phyloP scores from a whole-genome alignment of 768 basidiomycete species.

The Russula sp. region DNA sequence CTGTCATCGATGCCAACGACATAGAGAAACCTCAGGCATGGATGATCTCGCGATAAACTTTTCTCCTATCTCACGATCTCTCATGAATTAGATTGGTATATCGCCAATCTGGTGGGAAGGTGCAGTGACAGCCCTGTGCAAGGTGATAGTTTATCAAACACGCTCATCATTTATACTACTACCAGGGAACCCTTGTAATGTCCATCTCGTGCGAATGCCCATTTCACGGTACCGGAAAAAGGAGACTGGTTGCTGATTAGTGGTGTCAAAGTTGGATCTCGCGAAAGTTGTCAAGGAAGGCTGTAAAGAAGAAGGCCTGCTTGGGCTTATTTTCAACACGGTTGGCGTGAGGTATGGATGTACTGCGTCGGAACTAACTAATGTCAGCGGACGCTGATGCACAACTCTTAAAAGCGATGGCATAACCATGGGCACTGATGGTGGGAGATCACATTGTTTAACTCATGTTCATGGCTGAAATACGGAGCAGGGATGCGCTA shows the following conservation, averaged over 20 bases:
- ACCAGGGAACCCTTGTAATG: slow-evolving; percentile 82
- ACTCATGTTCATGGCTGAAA: slow-evolving; percentile 7
- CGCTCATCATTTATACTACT: slow-evolving; percentile 5
- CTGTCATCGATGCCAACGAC: slow-evolving; percentile 69
- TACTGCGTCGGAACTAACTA: neutral
- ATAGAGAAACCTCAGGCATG: slow-evolving; percentile 81
- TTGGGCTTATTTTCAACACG: slow-evolving; percentile 82
- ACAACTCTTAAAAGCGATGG: slow-evolving; percentile 54
- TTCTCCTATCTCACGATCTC: slow-evolving; percentile 9
- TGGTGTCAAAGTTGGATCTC: slow-evolving; percentile 63
- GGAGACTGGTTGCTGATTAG: slow-evolving; percentile 1
- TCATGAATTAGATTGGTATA: slow-evolving; percentile 65
- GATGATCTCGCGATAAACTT: neutral
- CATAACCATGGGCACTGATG: slow-evolving; percentile 87
- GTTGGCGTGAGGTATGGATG: slow-evolving; percentile 70
- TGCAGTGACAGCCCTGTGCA: slow-evolving; percentile 33
- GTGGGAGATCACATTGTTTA: slow-evolving; percentile 41
- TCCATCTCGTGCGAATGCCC: slow-evolving; percentile 58
- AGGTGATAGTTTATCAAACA: neutral
- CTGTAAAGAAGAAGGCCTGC: slow-evolving; percentile 74
- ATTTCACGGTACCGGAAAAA: neutral
- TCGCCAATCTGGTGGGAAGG: slow-evolving; percentile 93
- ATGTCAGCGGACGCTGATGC: slow-evolving; percentile 1
- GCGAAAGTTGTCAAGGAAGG: slow-evolving; percentile 79
- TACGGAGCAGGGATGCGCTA: slow-evolving; percentile 73